phyloP scores from a whole-genome alignment of 1,284 basidiomycete genomes.

The Pseudozyma tsukubaensis region DNA sequence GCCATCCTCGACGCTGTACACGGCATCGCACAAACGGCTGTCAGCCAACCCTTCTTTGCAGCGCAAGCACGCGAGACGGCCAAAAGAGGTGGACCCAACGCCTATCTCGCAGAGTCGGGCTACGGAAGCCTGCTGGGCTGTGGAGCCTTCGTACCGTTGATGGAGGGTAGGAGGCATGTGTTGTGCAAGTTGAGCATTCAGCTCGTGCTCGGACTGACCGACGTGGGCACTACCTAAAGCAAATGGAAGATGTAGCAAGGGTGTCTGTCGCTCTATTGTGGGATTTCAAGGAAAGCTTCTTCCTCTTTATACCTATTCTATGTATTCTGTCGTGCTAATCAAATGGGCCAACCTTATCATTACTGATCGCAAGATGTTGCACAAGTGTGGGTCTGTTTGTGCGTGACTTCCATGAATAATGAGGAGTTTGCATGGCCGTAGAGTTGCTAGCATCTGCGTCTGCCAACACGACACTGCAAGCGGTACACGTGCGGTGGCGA shows the following conservation, averaged over 20 bases:
- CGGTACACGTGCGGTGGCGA: constrained; percentile 25
- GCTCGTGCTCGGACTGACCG: constrained; percentile 58
- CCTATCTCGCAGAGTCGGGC: constrained; percentile 61
- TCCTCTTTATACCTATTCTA: background rate
- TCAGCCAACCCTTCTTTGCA: constrained; percentile 63
- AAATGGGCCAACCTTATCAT: background rate
- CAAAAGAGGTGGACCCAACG: constrained; percentile 57
- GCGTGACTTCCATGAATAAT: background rate
- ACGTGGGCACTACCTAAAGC: constrained; percentile 49
- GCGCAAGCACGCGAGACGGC: constrained; percentile 63
- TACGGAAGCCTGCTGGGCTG: constrained; percentile 62
- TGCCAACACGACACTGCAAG: background rate
- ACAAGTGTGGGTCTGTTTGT: background rate
- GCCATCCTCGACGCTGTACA: constrained; percentile 63
- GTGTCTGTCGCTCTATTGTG: no score
- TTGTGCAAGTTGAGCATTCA: constrained; percentile 58
- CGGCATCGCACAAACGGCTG: constrained; percentile 58
- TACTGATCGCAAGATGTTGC: constrained; percentile 9
- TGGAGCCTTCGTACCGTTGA: constrained; percentile 53
- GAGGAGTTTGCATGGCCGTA: background rate
- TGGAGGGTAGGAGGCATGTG: constrained; percentile 46
- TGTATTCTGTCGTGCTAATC: background rate
- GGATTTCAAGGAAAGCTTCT: no score
- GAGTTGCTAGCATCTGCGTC: background rate
- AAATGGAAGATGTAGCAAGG: background rate